Evolutionary conservation across 169 alveolate genomes (phyloP), one percentile per base, ranked within the genome.

Genomic region (Amoebophrya sp.): DNA sequence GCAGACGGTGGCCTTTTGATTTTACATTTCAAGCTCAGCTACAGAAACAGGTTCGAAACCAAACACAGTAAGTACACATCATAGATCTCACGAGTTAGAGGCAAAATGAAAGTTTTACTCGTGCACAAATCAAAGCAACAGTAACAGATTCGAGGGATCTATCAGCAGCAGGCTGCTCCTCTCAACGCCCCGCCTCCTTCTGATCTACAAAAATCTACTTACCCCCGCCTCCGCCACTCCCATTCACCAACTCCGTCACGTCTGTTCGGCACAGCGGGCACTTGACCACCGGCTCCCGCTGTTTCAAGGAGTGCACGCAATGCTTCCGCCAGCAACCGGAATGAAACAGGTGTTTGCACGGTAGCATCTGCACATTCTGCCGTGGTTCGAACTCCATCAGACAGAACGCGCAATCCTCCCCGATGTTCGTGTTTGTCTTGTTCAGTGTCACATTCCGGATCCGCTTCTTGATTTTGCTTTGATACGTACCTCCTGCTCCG

Each of bases 321-420:
- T 66, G 83, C 32, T 66, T 66, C 39, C 32, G 12, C 83, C 83
- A 66, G 18, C 83, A 66, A 1, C 39, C 83, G 38, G 83, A 7
- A 25, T 66, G 83, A 66, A 66, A 66, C 83, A 66, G 32, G 32
- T 66, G 83, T 7, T 18, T 25, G 83, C 83, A 66, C 29, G 83
- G 83, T 3, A 66, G 83, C 1, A 66, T 25, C 35, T 66, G 83
- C 35, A 66, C 83, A 7, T 66, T 7, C 83, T 66, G 83, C 35
- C 29, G 83, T 3, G 32, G 32, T 25, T 66, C 83, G 32, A 66
- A 66, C 35, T 66, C 83, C 2, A 3, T 25, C 10, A 66, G 83
- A 66, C 83, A 66, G 35, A 66, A 66, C 10, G 83, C 83, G 83
- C 83, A 66, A 25, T 66, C 83, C 35, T 66, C 83, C 12, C 83